Percentiles rank a stretch among this genome's conserved stretches.
Evolutionary conservation across 2,329 filamentous ascomycete genomes (phyloP).

Genomic region (Emmonsiellopsis sp.): DNA sequence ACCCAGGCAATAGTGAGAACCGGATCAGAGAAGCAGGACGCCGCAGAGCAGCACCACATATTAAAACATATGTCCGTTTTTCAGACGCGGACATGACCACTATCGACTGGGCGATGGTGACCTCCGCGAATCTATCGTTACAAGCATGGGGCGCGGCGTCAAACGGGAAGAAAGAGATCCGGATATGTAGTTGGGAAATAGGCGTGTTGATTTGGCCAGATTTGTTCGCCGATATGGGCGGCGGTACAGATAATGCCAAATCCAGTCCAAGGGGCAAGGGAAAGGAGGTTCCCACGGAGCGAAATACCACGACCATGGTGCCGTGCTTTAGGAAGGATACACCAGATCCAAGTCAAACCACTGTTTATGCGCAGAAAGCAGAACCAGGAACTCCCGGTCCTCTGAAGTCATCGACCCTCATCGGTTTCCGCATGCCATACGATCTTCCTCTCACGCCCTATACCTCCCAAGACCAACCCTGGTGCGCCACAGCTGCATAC

Average conservation of each 20-base stretch:
- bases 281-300: not conserved
- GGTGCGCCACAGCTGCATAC: conserved; percentile 60
- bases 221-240: conserved; percentile 29
- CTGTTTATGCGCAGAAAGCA: conserved; percentile 10
- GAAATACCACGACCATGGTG: conserved; percentile 47
- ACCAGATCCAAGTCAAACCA: conserved; percentile 24
- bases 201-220: conserved; percentile 76
- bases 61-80: conserved; percentile 79
- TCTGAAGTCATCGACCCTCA: conserved; percentile 21
- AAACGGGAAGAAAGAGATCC: conserved; percentile 50
- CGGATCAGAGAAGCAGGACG: conserved; percentile 46
- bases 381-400: not conserved
- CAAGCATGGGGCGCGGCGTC: conserved; percentile 73
- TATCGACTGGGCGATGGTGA: conserved; percentile 78
- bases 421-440: conserved; percentile 77
- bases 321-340: conserved; percentile 56
- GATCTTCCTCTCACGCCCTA: conserved; percentile 65
- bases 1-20: not conserved
- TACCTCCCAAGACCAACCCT: conserved; percentile 54
- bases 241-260: conserved; percentile 28
- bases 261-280: conserved; percentile 7
- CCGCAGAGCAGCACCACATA: conserved; percentile 67
- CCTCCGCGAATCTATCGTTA: conserved; percentile 83
- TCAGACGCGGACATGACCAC: conserved; percentile 26
- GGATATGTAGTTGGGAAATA: conserved; percentile 72